phyloP scores from a whole-genome alignment of 116 monocot genomes.

The Papilionanthe hybrid region DNA sequence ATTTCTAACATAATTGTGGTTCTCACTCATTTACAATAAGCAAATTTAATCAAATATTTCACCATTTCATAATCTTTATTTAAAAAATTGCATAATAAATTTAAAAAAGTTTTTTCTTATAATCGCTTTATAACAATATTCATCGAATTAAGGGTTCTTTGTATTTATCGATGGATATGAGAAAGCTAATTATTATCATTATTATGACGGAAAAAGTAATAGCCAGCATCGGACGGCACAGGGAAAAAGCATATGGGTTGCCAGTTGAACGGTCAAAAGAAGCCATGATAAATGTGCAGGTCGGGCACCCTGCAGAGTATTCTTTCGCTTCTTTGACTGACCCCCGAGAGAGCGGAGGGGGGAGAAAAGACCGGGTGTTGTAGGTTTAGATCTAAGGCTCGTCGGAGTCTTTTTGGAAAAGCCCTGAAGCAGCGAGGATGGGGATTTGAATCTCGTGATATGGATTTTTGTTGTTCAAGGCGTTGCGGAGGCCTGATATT shows the following conservation, averaged over 20 bases:
- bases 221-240: too few species aligned
- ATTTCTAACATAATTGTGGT: too few species aligned
- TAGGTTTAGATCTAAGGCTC: background rate
- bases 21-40: too few species aligned
- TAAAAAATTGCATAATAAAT: too few species aligned
- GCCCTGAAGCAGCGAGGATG: background rate
- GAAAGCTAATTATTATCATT: too few species aligned
- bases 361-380: background rate
- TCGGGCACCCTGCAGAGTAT: background rate
- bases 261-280: slow-evolving; percentile 7
- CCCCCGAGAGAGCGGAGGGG: background rate
- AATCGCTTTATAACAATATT: too few species aligned
- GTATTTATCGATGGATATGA: too few species aligned
- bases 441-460: background rate
- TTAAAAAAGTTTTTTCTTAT: too few species aligned
- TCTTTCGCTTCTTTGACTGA: slow-evolving; percentile 9
- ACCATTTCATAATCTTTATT: too few species aligned
- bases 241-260: background rate
- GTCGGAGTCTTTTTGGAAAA: background rate
- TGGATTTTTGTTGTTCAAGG: background rate
- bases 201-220: too few species aligned
- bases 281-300: slow-evolving; percentile 1
- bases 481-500: background rate
- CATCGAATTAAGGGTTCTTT: too few species aligned
- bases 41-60: too few species aligned